Percentiles rank a stretch among this genome's conserved stretches.
phyloP scores from a whole-genome alignment of 768 basidiomycete genomes.

The Collybia nuda region DNA sequence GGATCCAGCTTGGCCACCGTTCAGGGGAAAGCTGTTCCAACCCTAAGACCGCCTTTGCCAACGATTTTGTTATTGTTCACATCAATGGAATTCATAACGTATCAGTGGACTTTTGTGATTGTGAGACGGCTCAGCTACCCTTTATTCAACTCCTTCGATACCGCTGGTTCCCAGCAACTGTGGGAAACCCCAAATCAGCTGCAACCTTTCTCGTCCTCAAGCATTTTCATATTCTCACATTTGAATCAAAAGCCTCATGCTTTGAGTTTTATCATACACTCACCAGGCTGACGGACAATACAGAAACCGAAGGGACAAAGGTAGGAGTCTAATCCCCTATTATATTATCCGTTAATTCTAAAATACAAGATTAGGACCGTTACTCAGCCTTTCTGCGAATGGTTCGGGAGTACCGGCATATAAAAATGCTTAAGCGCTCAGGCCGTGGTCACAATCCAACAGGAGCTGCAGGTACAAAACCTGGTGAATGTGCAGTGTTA shows the following conservation, averaged over 20 bases:
- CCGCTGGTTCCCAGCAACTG: constrained; percentile 22
- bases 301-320: no score
- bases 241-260: constrained; percentile 24
- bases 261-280: constrained; percentile 26
- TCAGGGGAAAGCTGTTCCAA: constrained; percentile 9
- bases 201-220: constrained; percentile 25
- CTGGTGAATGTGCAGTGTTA: constrained; percentile 23
- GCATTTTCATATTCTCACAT: constrained; percentile 23
- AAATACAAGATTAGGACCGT: constrained; percentile 16
- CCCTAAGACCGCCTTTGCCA: constrained; percentile 4
- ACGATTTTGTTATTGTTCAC: constrained; percentile 27
- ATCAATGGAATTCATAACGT: constrained; percentile 27
- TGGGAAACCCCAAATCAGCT: constrained; percentile 20
- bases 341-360: no score
- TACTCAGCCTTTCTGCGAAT: constrained; percentile 19
- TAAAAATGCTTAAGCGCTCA: constrained; percentile 22
- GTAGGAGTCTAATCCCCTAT: no score
- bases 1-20: constrained; percentile 11
- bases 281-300: constrained; percentile 15
- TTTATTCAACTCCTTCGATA: constrained; percentile 28
- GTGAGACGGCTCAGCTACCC: constrained; percentile 8
- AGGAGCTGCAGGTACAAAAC: constrained; percentile 12
- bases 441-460: constrained; percentile 23
- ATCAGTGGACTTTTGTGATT: constrained; percentile 28
- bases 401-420: constrained; percentile 17